A percentile compares a stretch with the other conserved stretches of the same genome.
phyloP scores from a whole-genome alignment of 495 filamentous ascomycete genomes.

The Neurospora sp. region DNA sequence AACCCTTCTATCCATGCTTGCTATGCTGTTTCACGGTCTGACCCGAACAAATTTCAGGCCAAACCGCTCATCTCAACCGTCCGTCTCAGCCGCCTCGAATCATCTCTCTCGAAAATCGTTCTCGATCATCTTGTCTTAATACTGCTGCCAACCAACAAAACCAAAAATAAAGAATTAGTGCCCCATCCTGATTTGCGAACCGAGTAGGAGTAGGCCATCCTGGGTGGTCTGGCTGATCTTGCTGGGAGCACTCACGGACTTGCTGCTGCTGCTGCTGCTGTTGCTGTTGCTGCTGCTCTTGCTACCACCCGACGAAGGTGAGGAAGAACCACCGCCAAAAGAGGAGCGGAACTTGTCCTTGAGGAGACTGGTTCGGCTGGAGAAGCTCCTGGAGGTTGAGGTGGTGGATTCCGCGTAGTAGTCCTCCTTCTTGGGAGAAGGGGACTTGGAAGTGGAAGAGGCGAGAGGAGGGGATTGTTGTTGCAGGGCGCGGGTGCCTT shows the following conservation, averaged over 20 bases:
- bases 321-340: neutral
- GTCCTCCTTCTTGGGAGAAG: neutral
- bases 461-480: neutral
- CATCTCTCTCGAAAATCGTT: neutral
- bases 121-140: neutral
- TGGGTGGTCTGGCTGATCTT: neutral
- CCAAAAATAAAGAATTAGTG: neutral
- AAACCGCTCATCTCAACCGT: neutral
- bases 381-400: slow-evolving; percentile 6
- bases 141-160: neutral
- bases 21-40: neutral
- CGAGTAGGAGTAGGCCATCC: neutral
- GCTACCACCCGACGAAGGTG: neutral
- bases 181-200: neutral
- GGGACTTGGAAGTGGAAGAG: neutral
- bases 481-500: neutral
- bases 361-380: slow-evolving; percentile 11
- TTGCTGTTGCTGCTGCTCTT: neutral
- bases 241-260: no score
- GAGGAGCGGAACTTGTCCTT: slow-evolving; percentile 9
- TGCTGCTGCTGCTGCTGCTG: neutral
- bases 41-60: neutral
- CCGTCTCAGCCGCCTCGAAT: neutral
- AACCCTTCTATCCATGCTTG: neutral
- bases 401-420: slow-evolving; percentile 7